Evolutionary conservation across 371 early-diverging fungal genomes (phyloP), one percentile per base, ranked within the genome.

Genomic region (Lichtheimia ornata): DNA sequence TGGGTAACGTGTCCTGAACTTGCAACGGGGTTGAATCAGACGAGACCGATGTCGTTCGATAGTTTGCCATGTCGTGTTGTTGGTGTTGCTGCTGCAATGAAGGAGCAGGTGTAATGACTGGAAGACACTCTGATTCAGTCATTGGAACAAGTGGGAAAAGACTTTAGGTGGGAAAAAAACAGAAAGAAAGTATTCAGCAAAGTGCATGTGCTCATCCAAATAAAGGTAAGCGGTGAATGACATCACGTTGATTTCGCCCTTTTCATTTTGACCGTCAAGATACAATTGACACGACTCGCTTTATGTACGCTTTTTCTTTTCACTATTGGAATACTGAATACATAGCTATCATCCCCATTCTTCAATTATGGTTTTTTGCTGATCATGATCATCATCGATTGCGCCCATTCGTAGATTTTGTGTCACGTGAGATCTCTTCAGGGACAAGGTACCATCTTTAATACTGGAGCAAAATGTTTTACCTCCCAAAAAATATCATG

Each of bases 81-180:
- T 22, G 57, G n/a, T 56, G 56, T 44, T 42, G 56, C 13, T 56
- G 57, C 5, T 45, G 43, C 25, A 49, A 28, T 25, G 47, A 17
- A 11, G 22, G 45, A 6, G 44, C 24, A 15, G 50, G 40, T 18
- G 58, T 17, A 27, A 58, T 50, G 58, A 49, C 58, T 35, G 58
- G 27, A 35, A 58, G 27, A 40, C 49, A 58, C 50, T 47, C 58
- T 49, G 49, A 50, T 50, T 59, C 60, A 40, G 45, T 44, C 60
- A 59, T 59, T 30, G 27, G n/a, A 35, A 58, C 25, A 18, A 12
- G 15, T 14, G 13, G 18, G 14, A 43, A 14, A 28, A 14, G 43
- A 27, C 42, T 50, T 49, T 49, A 30, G 58, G 58, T 58, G 58
- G 58, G 58, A 58, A 50, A 58, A 58, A 58, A 58, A 35, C 45